Percentiles rank a stretch among this genome's conserved stretches.
phyloP scores from a whole-genome alignment of 805 yeast species.

The Candida nemodendra region DNA sequence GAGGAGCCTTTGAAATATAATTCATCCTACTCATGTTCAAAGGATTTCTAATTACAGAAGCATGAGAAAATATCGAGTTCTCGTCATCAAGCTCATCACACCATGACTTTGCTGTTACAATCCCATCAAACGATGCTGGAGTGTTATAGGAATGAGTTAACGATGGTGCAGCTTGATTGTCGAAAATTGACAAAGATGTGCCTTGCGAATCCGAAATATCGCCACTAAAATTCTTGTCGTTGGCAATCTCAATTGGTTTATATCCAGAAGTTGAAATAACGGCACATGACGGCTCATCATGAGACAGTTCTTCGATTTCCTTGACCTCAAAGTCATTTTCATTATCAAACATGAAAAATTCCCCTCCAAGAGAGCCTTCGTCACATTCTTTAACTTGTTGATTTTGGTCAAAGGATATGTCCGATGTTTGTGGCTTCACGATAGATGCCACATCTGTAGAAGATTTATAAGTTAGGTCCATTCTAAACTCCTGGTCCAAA shows the following conservation, averaged over 20 bases:
- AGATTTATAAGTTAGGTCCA: constrained; percentile 20
- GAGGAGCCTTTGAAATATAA: not conserved
- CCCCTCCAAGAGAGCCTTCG: constrained; percentile 27
- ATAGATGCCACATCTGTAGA: constrained; percentile 3
- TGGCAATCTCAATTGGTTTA: constrained; percentile 12
- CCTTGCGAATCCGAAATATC: constrained; percentile 11
- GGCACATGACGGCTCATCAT: constrained; percentile 11
- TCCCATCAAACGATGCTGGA: constrained; percentile 10
- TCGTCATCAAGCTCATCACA: constrained; percentile 18
- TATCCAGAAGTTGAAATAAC: constrained; percentile 7
- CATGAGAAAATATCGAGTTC: constrained; percentile 5
- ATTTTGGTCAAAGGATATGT: not conserved
- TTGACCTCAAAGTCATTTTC: constrained; percentile 29
- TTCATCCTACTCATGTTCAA: not conserved
- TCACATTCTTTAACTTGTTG: constrained; percentile 1
- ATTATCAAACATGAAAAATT: constrained; percentile 35
- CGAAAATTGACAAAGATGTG: constrained; percentile 18
- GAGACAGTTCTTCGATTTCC: constrained; percentile 18
- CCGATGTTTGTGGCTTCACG: too few relatives aligned
- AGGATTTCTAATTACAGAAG: not conserved
- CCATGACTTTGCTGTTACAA: constrained; percentile 16
- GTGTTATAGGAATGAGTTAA: constrained; percentile 19
- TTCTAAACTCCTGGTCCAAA: constrained; percentile 43
- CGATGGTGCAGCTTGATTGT: constrained; percentile 17
- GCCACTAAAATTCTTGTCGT: constrained; percentile 1